Evolutionary conservation across 2,329 filamentous ascomycete genomes (phyloP), one percentile per base, ranked within the genome.

Genomic region (Colletotrichum acutatum): DNA sequence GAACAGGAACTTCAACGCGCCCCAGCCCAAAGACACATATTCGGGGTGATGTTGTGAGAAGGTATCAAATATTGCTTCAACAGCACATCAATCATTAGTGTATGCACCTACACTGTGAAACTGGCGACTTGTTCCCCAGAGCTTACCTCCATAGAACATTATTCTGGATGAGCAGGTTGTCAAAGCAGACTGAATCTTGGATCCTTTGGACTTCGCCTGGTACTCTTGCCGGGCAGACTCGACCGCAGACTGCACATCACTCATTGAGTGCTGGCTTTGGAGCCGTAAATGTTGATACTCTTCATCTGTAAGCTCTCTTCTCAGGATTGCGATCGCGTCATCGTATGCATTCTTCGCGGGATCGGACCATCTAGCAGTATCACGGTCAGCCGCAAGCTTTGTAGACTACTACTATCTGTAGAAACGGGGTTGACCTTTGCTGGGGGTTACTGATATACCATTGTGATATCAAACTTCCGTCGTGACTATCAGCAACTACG

Each of bases 1-100:
- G 28, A 62, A 54, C 5, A 68, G 26, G n/a, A 68, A 56, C 58
- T 63, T 68, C 8, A 68, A 26, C 2, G 58, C 22, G 11, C 58
- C 58, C 66, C 66, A 68, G 4, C 46, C 66, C 1, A 63, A 19
- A 5, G 66, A 68, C 2, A 64, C 58, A 14, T 68, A 57, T 11
- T 68, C 66, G 1, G 58, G 66, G 5, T 68, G 49, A 12, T 63
- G 58, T 56, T 68, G 66, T 4, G 59, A 34, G 22, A 68, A 63
- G 0, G 54, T 52, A 19, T 69, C 66, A 52, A 69, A 64, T 7
- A 69, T 28, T 2, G 66, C 60, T 65, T 19, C 16, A 19, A 58
- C 19, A 22, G 12, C 12, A 28, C 9, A n/a, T 12, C 2, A 14
- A 19, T 5, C 1, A n/a, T 22, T 7, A 58, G 19, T 11, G 9